Evolutionary conservation across 768 basidiomycete species (phyloP).

Genomic region (Cystobasidium onofrii): DNA sequence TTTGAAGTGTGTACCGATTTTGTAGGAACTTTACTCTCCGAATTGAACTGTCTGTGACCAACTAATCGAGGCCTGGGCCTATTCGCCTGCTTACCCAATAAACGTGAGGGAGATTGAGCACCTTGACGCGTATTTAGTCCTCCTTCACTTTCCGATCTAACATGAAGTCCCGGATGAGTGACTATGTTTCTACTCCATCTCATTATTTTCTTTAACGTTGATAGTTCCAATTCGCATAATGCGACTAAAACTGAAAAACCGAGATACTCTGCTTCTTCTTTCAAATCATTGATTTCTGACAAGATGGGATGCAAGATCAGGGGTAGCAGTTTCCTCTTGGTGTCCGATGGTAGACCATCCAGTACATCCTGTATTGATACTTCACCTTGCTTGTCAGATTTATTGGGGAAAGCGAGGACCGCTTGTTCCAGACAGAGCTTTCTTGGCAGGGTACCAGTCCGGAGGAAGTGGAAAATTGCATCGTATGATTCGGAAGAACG

Average conservation of each 20-base stretch:
- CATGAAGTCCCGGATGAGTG: neutral
- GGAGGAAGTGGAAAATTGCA: conserved; percentile 29
- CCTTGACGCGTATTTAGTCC: neutral
- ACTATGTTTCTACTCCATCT: neutral
- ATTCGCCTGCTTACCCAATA: neutral
- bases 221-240: neutral
- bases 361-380: neutral
- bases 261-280: conserved; percentile 30
- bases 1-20: neutral
- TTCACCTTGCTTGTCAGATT: neutral
- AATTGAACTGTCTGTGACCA: neutral
- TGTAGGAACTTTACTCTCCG: neutral
- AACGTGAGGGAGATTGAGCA: neutral
- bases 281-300: conserved; percentile 23
- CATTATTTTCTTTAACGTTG: neutral
- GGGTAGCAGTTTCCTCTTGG: neutral
- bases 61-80: neutral
- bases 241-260: conserved; percentile 1
- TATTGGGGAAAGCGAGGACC: neutral
- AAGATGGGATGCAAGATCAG: conserved; percentile 24
- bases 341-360: neutral
- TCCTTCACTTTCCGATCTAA: neutral
- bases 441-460: conserved; percentile 18
- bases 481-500: conserved; percentile 14
- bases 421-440: neutral